Evolutionary conservation across 1,284 basidiomycete species (phyloP).

Genomic region (Mycena sp.): DNA sequence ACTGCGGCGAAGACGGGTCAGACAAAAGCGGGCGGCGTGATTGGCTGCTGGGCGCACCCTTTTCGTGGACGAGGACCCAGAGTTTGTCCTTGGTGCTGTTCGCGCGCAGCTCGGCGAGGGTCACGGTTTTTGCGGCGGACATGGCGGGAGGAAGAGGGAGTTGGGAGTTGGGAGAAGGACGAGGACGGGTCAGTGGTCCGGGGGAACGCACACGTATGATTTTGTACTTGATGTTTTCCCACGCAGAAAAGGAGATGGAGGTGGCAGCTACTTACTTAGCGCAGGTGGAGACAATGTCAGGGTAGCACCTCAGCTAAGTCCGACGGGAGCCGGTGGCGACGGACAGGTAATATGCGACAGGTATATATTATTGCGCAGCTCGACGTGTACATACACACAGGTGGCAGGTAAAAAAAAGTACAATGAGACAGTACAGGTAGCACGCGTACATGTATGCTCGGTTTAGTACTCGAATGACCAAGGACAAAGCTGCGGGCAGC

Average conservation of each 20-base stretch:
- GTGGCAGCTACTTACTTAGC: no score
- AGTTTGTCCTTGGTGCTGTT: constrained; percentile 80
- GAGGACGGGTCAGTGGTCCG: constrained; percentile 1
- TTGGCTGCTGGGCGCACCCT: constrained; percentile 65
- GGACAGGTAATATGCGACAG: no score
- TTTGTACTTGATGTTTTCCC: no score
- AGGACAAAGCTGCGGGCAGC: constrained; percentile 45
- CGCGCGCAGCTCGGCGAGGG: constrained; percentile 78
- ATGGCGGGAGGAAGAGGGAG: constrained; percentile 42
- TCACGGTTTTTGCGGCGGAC: constrained; percentile 63
- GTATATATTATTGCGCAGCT: not conserved
- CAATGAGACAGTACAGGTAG: not conserved
- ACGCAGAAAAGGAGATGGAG: no score
- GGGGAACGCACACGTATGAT: no score
- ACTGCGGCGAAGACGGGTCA: constrained; percentile 63
- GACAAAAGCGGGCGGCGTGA: constrained; percentile 46
- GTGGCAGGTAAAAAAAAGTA: not conserved
- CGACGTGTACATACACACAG: not conserved
- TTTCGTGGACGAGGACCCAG: constrained; percentile 85
- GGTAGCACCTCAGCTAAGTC: no score
- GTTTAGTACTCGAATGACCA: constrained; percentile 82
- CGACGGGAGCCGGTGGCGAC: no score
- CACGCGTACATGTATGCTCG: constrained; percentile 54
- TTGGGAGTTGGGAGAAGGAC: constrained; percentile 32
- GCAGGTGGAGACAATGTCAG: no score